Percentiles rank a stretch among this genome's conserved stretches.
phyloP scores from a whole-genome alignment of 1,284 basidiomycete species.

The Pascua sp. region DNA sequence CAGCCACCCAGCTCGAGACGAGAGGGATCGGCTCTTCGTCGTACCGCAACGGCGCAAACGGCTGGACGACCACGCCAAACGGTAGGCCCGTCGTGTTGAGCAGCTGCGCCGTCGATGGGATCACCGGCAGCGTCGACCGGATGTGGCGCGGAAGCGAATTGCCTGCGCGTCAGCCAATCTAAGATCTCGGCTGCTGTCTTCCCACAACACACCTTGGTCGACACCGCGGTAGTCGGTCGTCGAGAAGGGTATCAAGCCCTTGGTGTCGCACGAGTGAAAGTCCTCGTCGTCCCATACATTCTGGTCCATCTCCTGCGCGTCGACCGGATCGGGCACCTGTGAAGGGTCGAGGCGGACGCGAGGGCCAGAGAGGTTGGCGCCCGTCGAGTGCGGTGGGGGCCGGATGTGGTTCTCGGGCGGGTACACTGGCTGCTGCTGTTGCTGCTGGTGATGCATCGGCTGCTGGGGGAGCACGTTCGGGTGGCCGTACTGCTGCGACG shows the following conservation, averaged over 20 bases:
- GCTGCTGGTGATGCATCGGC: conserved; percentile 14
- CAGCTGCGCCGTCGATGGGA: conserved; percentile 78
- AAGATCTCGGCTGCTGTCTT: too few species aligned
- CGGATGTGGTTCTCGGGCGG: conserved; percentile 55
- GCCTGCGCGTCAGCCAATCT: conserved; percentile 49
- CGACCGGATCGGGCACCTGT: conserved; percentile 88
- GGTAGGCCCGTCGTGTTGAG: conserved; percentile 80
- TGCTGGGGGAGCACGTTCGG: background rate
- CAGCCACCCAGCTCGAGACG: conserved; percentile 54
- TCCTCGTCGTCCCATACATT: conserved; percentile 74
- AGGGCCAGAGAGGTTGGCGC: conserved; percentile 61
- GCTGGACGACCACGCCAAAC: conserved; percentile 80
- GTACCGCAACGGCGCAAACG: conserved; percentile 78
- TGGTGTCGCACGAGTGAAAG: conserved; percentile 70
- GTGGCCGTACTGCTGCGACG: conserved; percentile 7
- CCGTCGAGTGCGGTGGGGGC: conserved; percentile 76
- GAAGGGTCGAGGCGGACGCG: conserved; percentile 81
- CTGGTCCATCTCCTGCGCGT: conserved; percentile 77
- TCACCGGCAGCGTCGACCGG: conserved; percentile 63
- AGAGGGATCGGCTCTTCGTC: conserved; percentile 78
- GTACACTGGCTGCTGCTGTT: conserved; percentile 24
- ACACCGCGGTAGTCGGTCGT: conserved; percentile 84
- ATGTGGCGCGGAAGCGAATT: conserved; percentile 68
- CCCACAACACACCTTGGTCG: conserved; percentile 86
- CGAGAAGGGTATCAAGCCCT: conserved; percentile 72